A percentile compares a stretch with the other conserved stretches of the same genome.
Evolutionary conservation across 2,329 filamentous ascomycete species (phyloP).

Genomic region (Rhinocladiella similis): DNA sequence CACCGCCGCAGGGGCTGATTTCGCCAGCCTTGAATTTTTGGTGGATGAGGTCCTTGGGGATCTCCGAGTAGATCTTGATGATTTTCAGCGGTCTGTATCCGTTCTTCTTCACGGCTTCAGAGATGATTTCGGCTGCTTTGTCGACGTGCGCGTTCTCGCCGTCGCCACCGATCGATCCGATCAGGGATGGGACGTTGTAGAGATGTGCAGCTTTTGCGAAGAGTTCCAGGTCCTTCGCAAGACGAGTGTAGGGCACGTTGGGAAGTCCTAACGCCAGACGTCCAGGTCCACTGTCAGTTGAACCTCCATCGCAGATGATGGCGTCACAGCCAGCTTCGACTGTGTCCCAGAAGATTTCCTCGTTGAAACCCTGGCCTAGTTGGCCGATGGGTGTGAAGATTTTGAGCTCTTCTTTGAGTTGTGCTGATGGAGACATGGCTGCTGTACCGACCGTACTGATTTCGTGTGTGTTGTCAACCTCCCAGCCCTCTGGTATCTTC

Average conservation of each 20-base stretch:
- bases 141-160: background rate
- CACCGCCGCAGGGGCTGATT: slow-evolving; percentile 36
- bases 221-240: background rate
- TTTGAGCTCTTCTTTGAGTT: slow-evolving; percentile 9
- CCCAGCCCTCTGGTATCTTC: no score
- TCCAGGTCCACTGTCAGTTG: slow-evolving; percentile 35
- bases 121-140: background rate
- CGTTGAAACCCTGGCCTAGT: slow-evolving; percentile 13
- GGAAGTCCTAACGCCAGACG: slow-evolving; percentile 29
- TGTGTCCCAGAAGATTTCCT: slow-evolving; percentile 14
- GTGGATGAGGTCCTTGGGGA: slow-evolving; percentile 38
- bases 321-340: slow-evolving; percentile 19
- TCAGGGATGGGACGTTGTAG: slow-evolving; percentile 38
- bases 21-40: slow-evolving; percentile 34
- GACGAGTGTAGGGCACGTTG: background rate
- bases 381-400: slow-evolving; percentile 18
- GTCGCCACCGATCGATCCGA: background rate
- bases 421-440: slow-evolving; percentile 1
- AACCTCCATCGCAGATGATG: slow-evolving; percentile 36
- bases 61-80: slow-evolving; percentile 41
- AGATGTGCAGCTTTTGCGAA: slow-evolving; percentile 37
- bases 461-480: no score
- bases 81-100: slow-evolving; percentile 25
- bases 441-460: no score
- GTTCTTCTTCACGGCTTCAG: background rate